Evolutionary conservation across 176 grass and related monocot genomes (phyloP).

Genomic region (Oryza glumipatula): DNA sequence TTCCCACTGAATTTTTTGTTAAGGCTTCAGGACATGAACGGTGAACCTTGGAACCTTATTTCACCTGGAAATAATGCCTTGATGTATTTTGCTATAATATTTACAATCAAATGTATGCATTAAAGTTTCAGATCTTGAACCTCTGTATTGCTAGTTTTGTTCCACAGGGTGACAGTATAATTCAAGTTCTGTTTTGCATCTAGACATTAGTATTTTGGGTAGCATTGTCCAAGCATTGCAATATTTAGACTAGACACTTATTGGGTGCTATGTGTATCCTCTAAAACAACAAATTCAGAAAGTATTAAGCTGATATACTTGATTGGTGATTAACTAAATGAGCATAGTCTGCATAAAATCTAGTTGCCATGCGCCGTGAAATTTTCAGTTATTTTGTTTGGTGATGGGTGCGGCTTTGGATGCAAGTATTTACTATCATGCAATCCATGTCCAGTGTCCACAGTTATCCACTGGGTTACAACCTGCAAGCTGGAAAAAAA

Average conservation of each 20-base stretch:
- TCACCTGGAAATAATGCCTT: not conserved
- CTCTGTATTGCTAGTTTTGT: not conserved
- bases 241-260: not conserved
- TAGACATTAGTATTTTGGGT: not conserved
- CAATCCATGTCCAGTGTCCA: conserved; percentile 4
- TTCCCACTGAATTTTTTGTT: not conserved
- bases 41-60: not conserved
- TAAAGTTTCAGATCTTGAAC: not conserved
- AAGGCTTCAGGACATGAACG: not conserved
- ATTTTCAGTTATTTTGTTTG: conserved; percentile 26
- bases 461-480: conserved; percentile 17
- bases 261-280: not conserved
- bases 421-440: conserved; percentile 25
- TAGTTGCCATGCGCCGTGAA: not conserved
- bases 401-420: not conserved
- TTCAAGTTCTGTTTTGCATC: not conserved
- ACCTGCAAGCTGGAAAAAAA: conserved; percentile 2
- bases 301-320: not conserved
- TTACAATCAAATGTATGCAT: not conserved
- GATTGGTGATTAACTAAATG: not conserved
- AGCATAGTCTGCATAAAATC: not conserved
- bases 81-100: not conserved
- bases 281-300: conserved; percentile 1
- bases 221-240: conserved; percentile 3
- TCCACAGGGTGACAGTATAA: not conserved